Evolutionary conservation across 148 eudicot genomes (phyloP).

Genomic region (Polygonum aviculare): DNA sequence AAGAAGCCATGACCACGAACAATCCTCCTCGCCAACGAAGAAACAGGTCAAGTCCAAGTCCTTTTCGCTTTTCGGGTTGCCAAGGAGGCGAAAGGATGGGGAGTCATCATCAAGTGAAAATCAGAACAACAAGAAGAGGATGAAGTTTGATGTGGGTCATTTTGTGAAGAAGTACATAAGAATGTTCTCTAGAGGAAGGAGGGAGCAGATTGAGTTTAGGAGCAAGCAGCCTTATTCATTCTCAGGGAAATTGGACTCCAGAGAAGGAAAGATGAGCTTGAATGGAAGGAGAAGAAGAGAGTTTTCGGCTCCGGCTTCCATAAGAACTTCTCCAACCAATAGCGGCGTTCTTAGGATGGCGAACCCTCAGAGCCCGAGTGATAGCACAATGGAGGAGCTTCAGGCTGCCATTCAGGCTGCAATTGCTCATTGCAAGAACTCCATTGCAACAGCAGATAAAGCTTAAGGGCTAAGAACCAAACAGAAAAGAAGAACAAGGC

Average conservation of each 20-base stretch:
- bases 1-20: slow-evolving; percentile 1
- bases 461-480: slow-evolving; percentile 4
- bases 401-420: slow-evolving; percentile 71
- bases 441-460: slow-evolving; percentile 31
- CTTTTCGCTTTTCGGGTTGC: slow-evolving; percentile 46
- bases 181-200: slow-evolving; percentile 18
- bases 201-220: not conserved
- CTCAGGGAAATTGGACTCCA: slow-evolving; percentile 42
- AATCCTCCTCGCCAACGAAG: not conserved
- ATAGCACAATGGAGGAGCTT: slow-evolving; percentile 59
- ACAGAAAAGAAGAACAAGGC: not conserved
- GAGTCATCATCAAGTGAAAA: not conserved
- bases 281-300: slow-evolving; percentile 36
- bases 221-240: slow-evolving; percentile 22
- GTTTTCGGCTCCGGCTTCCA: slow-evolving; percentile 75
- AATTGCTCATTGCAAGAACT: slow-evolving; percentile 61
- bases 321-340: slow-evolving; percentile 54
- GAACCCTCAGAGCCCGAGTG: slow-evolving; percentile 16
- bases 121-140: slow-evolving; percentile 19
- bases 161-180: slow-evolving; percentile 46
- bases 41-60: slow-evolving; percentile 37
- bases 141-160: slow-evolving; percentile 43
- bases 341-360: slow-evolving; percentile 14
- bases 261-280: not conserved
- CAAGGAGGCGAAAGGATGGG: slow-evolving; percentile 36